Percentiles rank a stretch among this genome's conserved stretches.
phyloP scores from a whole-genome alignment of 2,329 filamentous ascomycete species.

The Exophiala xenobiotica region DNA sequence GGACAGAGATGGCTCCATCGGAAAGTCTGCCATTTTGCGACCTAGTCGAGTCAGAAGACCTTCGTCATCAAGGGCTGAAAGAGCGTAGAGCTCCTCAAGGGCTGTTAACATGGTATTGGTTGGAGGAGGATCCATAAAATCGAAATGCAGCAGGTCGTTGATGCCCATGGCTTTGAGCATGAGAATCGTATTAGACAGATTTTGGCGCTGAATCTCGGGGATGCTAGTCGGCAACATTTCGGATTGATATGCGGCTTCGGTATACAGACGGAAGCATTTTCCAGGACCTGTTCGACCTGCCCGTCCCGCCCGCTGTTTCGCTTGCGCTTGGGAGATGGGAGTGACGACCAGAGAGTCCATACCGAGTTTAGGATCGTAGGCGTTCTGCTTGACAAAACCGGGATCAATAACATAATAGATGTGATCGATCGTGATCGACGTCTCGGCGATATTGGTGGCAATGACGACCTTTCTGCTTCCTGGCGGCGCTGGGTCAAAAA shows the following conservation, averaged over 20 bases:
- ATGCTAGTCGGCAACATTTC: slow-evolving; percentile 97
- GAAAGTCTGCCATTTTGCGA: slow-evolving; percentile 97
- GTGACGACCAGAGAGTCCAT: slow-evolving; percentile 97
- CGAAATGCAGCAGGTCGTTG: slow-evolving; percentile 93
- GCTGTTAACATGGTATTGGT: slow-evolving; percentile 98
- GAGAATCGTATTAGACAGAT: slow-evolving; percentile 86
- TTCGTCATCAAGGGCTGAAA: slow-evolving; percentile 91
- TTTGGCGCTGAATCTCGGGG: slow-evolving; percentile 94
- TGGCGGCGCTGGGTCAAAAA: slow-evolving; percentile 88
- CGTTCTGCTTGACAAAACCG: slow-evolving; percentile 96
- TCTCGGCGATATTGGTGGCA: slow-evolving; percentile 97
- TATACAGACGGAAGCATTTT: slow-evolving; percentile 94
- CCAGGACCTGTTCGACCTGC: slow-evolving; percentile 93
- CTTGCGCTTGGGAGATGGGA: slow-evolving; percentile 94
- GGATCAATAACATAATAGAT: slow-evolving; percentile 98
- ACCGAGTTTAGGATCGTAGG: slow-evolving; percentile 92
- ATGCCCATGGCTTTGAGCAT: slow-evolving; percentile 99
- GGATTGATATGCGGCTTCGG: slow-evolving; percentile 89
- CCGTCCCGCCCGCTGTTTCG: slow-evolving; percentile 88
- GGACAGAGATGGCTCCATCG: slow-evolving; percentile 90
- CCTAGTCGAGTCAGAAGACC: slow-evolving; percentile 87
- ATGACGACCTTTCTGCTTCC: slow-evolving; percentile 92
- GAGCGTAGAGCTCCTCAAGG: slow-evolving; percentile 88
- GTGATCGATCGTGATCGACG: slow-evolving; percentile 94
- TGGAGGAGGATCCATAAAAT: slow-evolving; percentile 98